Evolutionary conservation across 805 yeast species (phyloP).

Genomic region (Candida oleophila): DNA sequence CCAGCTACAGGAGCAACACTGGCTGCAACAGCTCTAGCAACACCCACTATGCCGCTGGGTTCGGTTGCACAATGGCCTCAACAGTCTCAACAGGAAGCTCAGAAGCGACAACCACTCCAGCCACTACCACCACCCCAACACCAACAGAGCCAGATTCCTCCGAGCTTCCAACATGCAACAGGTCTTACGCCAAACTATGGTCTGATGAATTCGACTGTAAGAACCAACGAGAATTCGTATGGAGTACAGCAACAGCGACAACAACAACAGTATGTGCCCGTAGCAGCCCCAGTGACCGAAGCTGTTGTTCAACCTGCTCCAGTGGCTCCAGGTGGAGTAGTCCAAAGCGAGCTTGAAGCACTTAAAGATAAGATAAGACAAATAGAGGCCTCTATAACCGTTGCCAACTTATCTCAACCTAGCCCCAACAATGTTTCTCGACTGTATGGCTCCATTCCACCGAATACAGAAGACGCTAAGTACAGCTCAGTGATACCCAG

Average conservation of each 20-base stretch:
- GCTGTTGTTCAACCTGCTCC: background rate
- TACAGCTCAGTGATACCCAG: no score
- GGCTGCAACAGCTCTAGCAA: no score
- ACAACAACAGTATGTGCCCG: background rate
- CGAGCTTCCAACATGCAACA: background rate
- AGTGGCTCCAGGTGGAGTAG: background rate
- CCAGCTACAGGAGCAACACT: no score
- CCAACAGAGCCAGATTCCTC: background rate
- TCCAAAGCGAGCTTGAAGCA: background rate
- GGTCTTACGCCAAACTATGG: background rate
- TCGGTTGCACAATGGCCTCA: no score
- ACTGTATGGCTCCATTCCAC: background rate
- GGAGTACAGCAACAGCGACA: background rate
- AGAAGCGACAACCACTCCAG: no score
- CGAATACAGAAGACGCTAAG: no score
- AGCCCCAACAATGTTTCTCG: background rate
- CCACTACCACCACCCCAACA: no score
- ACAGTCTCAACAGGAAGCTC: no score
- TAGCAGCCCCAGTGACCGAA: background rate
- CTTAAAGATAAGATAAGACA: slow-evolving; percentile 40
- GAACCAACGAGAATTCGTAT: background rate
- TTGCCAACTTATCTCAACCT: slow-evolving; percentile 19
- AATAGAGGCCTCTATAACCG: slow-evolving; percentile 45
- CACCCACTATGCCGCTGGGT: no score
- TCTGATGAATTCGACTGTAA: background rate